Evolutionary conservation across 2,329 filamentous ascomycete species (phyloP).

Genomic region (Fonsecaea monophora): DNA sequence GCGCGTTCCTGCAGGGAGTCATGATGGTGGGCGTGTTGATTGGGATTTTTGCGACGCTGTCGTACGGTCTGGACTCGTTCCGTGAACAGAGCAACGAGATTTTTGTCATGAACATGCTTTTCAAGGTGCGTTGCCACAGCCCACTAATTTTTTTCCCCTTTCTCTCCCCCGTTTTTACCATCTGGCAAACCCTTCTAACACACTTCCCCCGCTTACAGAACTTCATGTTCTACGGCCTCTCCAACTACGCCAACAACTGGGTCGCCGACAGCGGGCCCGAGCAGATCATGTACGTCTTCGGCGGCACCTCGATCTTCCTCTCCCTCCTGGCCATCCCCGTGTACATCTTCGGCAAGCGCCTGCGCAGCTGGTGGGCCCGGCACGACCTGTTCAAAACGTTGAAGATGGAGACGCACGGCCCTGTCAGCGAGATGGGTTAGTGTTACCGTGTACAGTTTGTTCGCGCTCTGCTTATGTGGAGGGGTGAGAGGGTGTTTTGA

Average conservation of each 20-base stretch:
- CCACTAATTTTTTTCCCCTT: background rate
- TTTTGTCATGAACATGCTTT: slow-evolving; percentile 44
- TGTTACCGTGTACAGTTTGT: no score
- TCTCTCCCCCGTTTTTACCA: background rate
- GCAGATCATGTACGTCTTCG: slow-evolving; percentile 44
- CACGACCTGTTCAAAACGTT: slow-evolving; percentile 35
- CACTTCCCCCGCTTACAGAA: slow-evolving; percentile 32
- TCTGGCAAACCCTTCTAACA: background rate
- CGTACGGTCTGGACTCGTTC: slow-evolving; percentile 43
- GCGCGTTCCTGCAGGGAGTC: slow-evolving; percentile 42
- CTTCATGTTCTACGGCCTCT: slow-evolving; percentile 44
- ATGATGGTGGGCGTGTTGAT: slow-evolving; percentile 43
- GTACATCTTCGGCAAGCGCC: slow-evolving; percentile 42
- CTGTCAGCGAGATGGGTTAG: slow-evolving; percentile 30
- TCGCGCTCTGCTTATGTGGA: no score
- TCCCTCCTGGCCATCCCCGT: slow-evolving; percentile 40
- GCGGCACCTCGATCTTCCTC: slow-evolving; percentile 41
- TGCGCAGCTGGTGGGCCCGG: slow-evolving; percentile 35
- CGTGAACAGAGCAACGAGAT: slow-evolving; percentile 42
- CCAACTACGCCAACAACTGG: slow-evolving; percentile 43
- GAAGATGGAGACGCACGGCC: slow-evolving; percentile 36
- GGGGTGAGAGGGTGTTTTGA: no score
- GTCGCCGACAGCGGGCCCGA: slow-evolving; percentile 38
- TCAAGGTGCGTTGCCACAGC: slow-evolving; percentile 34
- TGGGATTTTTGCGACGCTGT: slow-evolving; percentile 39